Conservation (phyloP, 2,329 filamentous ascomycete species). For the Iodosphaeria phyllophila region DNA sequence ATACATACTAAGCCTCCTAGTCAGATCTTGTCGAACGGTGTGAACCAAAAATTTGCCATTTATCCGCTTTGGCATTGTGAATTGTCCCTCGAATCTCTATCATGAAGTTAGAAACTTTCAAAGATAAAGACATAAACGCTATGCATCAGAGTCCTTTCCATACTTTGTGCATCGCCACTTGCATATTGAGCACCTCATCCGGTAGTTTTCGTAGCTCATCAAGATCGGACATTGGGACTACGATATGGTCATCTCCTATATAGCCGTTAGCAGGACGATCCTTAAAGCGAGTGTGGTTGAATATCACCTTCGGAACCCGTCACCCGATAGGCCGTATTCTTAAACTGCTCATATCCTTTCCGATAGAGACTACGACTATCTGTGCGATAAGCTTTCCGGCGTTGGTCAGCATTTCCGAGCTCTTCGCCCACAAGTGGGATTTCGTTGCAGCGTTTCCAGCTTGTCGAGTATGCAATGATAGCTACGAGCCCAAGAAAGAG, state of each 20-base stretch:
- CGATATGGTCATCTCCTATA: too few relatives aligned
- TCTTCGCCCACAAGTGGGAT: conserved; percentile 8
- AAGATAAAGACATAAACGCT: too few relatives aligned
- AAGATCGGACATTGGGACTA: too few relatives aligned
- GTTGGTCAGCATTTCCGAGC: conserved; percentile 6
- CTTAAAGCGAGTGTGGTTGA: too few relatives aligned
- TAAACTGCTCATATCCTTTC: conserved; percentile 8
- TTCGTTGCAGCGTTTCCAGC: too few relatives aligned
- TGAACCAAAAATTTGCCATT: conserved; percentile 6
- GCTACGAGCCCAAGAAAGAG: too few relatives aligned
- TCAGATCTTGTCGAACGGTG: conserved; percentile 7
- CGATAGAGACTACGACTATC: conserved; percentile 7
- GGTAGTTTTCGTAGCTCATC: conserved; percentile 11
- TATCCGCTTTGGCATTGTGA: conserved; percentile 5
- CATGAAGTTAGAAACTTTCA: too few relatives aligned
- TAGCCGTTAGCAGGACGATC: too few relatives aligned
- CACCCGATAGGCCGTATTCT: conserved; percentile 6
- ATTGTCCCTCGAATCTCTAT: too few relatives aligned
- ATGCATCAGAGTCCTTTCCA: too few relatives aligned
- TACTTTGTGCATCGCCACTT: too few relatives aligned
- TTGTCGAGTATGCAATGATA: too few relatives aligned
- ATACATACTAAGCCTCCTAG: conserved; percentile 7
- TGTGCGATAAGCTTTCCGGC: conserved; percentile 8
- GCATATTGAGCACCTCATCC: conserved; percentile 12
- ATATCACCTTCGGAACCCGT: conserved; percentile 9